phyloP scores from a whole-genome alignment of 2,329 filamentous ascomycete genomes.

The Penicillium sp. region DNA sequence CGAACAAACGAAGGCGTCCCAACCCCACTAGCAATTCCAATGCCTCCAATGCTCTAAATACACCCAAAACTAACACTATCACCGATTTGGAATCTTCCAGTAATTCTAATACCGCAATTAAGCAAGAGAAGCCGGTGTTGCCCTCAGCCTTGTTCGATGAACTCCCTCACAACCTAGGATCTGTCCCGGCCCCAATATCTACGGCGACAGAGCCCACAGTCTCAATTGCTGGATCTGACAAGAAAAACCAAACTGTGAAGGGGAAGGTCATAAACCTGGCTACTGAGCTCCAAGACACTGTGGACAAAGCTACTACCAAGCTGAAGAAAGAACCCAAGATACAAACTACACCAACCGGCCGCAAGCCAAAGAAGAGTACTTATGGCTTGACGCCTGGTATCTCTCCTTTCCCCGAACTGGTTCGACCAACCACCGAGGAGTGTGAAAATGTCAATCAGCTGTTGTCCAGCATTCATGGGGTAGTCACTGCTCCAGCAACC shows the following conservation, averaged over 20 bases:
- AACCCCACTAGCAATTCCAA: neutral
- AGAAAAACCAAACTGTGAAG: constrained; percentile 13
- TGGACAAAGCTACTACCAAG: constrained; percentile 21
- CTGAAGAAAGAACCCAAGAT: neutral
- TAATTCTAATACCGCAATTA: neutral
- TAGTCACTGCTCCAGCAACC: constrained; percentile 61
- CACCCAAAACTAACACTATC: neutral
- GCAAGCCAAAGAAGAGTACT: constrained; percentile 28
- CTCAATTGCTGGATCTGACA: neutral
- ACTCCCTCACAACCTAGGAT: constrained; percentile 58
- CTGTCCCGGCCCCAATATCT: constrained; percentile 14
- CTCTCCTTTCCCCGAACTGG: constrained; percentile 65
- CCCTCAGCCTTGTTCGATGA: constrained; percentile 35
- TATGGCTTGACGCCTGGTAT: constrained; percentile 57
- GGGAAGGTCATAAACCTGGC: constrained; percentile 5
- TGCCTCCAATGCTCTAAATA: neutral
- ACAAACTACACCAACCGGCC: constrained; percentile 7
- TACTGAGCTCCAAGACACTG: constrained; percentile 16
- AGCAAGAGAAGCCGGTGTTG: constrained; percentile 8
- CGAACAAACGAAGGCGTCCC: neutral
- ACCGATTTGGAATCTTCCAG: neutral
- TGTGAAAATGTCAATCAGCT: constrained; percentile 68
- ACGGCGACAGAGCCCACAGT: neutral
- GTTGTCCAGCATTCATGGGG: constrained; percentile 64
- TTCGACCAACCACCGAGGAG: constrained; percentile 63